Percentiles rank a stretch among this genome's conserved stretches.
Evolutionary conservation across 176 grass and related monocot genomes (phyloP).

Genomic region (Lolium rigidum): DNA sequence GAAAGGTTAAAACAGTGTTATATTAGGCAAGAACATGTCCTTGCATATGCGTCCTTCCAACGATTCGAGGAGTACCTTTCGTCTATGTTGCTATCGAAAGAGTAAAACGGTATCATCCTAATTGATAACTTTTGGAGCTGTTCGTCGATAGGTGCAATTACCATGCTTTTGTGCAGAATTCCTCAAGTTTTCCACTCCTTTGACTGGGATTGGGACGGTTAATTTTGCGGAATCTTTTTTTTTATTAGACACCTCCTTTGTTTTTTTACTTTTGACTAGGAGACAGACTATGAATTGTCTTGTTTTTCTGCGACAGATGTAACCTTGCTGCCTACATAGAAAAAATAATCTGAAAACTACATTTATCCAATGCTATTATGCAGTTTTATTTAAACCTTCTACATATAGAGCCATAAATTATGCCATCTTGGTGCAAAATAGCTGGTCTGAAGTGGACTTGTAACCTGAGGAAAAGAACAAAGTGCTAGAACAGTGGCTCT

Average conservation of each 20-base stretch:
- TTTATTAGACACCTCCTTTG: slow-evolving; percentile 16
- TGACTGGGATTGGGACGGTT: slow-evolving; percentile 20
- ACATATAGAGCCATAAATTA: not conserved
- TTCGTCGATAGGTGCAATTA: not conserved
- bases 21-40: not conserved
- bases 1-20: not conserved
- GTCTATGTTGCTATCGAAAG: slow-evolving; percentile 9
- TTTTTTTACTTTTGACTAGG: slow-evolving; percentile 44
- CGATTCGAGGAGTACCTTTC: not conserved
- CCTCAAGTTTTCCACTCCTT: slow-evolving; percentile 46
- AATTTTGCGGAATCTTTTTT: slow-evolving; percentile 33
- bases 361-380: slow-evolving; percentile 7
- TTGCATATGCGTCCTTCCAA: not conserved
- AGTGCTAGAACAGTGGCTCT: not conserved
- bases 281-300: slow-evolving; percentile 49
- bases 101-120: not conserved
- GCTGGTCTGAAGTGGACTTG: slow-evolving; percentile 34
- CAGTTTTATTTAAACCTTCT: slow-evolving; percentile 30
- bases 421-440: slow-evolving; percentile 20
- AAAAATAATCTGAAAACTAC: not conserved
- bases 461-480: slow-evolving; percentile 28
- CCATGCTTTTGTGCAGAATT: slow-evolving; percentile 2
- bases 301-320: slow-evolving; percentile 44
- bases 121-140: slow-evolving; percentile 19
- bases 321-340: slow-evolving; percentile 10